These are phyloP conservation scores for Xylaria sp. DNA, from an alignment of 2,329 filamentous ascomycete genomes.

Conservation along the genomic window DNA sequence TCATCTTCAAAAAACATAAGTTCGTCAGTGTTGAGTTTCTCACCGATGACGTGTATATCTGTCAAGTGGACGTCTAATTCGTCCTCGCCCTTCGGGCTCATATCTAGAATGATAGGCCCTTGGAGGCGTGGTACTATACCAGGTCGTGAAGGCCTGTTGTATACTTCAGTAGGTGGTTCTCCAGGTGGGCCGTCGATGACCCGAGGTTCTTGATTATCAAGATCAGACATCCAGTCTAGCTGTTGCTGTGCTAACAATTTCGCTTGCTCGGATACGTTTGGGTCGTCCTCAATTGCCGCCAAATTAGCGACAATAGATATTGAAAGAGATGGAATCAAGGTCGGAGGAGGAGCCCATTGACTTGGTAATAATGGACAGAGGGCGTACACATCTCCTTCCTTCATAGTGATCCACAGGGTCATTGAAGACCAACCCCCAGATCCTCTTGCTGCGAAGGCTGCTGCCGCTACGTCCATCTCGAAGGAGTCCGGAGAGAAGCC, in stretches of 20 bases:
- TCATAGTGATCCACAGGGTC: conserved; percentile 98
- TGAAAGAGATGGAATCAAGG: conserved; percentile 83
- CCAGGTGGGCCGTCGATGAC: conserved; percentile 62
- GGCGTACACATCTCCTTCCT: conserved; percentile 91
- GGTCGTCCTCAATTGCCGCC: conserved; percentile 70
- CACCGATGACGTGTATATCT: conserved; percentile 71
- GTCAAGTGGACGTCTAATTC: conserved; percentile 67
- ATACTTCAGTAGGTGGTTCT: conserved; percentile 66
- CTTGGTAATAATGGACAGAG: conserved; percentile 89
- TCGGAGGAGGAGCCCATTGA: conserved; percentile 82
- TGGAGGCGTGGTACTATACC: conserved; percentile 70
- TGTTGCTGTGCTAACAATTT: conserved; percentile 72
- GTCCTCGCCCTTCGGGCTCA: conserved; percentile 65
- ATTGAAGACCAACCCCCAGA: conserved; percentile 93
- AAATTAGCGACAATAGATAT: conserved; percentile 83
- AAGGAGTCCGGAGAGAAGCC: conserved; percentile 89
- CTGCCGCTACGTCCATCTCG: conserved; percentile 93
- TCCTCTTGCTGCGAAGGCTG: conserved; percentile 75
- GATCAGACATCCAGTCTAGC: conserved; percentile 73
- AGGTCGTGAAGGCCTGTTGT: conserved; percentile 66
- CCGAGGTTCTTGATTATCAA: conserved; percentile 71
- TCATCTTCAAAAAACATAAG: conserved; percentile 73
- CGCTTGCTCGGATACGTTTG: conserved; percentile 61
- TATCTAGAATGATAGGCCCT: conserved; percentile 69
- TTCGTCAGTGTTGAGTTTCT: conserved; percentile 69